Conservation (phyloP, 164 flowering plant genomes). For the Chloranthus sessilifolius region DNA sequence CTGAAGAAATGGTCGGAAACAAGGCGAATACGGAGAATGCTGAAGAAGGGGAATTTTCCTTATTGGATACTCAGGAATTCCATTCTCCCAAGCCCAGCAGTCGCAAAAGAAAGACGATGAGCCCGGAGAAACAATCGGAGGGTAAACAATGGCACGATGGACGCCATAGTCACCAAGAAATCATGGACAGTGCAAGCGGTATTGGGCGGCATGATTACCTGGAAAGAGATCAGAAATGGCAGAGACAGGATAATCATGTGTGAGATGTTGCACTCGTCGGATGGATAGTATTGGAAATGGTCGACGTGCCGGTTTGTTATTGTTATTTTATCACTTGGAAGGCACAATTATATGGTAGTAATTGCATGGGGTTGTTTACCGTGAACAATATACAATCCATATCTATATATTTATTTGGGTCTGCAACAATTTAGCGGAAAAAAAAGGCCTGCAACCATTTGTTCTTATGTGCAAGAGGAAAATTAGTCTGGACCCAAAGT, state of each 20-base stretch:
- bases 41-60: conserved; percentile 55
- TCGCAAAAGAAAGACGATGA: conserved; percentile 41
- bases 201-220: conserved; percentile 24
- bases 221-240: conserved; percentile 43
- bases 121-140: conserved; percentile 29
- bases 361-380: too few species aligned
- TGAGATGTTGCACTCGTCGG: too few species aligned
- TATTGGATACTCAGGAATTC: conserved; percentile 24
- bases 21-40: conserved; percentile 15
- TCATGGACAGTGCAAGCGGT: conserved; percentile 21
- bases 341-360: too few species aligned
- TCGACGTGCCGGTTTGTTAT: too few species aligned
- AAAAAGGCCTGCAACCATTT: too few species aligned
- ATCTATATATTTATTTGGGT: too few species aligned
- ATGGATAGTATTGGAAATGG: too few species aligned
- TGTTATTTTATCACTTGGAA: too few species aligned
- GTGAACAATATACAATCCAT: too few species aligned
- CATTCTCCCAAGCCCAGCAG: conserved; percentile 36
- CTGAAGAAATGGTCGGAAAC: neutral
- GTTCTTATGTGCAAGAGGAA: too few species aligned
- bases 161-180: conserved; percentile 22
- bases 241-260: conserved; percentile 39
- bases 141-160: conserved; percentile 27
- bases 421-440: too few species aligned
- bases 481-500: too few species aligned